Conservation (phyloP, 805 yeast genomes). For the Starmera dryadoides region DNA sequence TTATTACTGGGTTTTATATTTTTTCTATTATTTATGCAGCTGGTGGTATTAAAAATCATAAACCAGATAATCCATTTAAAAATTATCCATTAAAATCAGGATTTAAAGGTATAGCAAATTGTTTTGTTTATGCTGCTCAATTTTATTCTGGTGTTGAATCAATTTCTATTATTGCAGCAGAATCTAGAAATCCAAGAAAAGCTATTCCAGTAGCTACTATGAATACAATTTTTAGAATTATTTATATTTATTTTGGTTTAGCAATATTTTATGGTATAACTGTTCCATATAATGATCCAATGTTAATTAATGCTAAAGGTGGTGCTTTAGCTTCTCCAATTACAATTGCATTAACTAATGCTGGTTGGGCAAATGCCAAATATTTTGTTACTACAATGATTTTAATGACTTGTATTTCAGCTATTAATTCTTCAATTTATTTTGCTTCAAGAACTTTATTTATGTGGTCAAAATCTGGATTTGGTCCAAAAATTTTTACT, state of each 20-base stretch:
- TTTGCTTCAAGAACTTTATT: slow-evolving; percentile 64
- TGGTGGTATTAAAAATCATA: slow-evolving; percentile 31
- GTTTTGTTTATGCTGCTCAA: slow-evolving; percentile 64
- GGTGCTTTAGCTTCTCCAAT: slow-evolving; percentile 57
- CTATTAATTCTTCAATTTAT: slow-evolving; percentile 63
- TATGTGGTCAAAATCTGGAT: slow-evolving; percentile 53
- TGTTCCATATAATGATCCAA: slow-evolving; percentile 60
- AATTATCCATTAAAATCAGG: slow-evolving; percentile 33
- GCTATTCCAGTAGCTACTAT: slow-evolving; percentile 65
- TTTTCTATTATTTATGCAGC: slow-evolving; percentile 39
- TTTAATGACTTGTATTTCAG: slow-evolving; percentile 55
- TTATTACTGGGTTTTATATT: slow-evolving; percentile 40
- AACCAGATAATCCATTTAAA: slow-evolving; percentile 27
- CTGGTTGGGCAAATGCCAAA: slow-evolving; percentile 61
- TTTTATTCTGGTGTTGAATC: slow-evolving; percentile 75
- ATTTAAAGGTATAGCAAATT: slow-evolving; percentile 48
- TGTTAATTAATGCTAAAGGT: slow-evolving; percentile 26
- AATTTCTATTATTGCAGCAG: slow-evolving; percentile 72
- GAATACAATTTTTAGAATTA: slow-evolving; percentile 57
- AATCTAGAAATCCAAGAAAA: slow-evolving; percentile 60
- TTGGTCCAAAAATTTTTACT: slow-evolving; percentile 50
- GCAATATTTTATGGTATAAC: slow-evolving; percentile 61
- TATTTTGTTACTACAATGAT: slow-evolving; percentile 65
- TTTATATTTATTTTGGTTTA: slow-evolving; percentile 55
- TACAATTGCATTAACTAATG: slow-evolving; percentile 58